Evolutionary conservation across 2,329 filamentous ascomycete genomes (phyloP), one percentile per base, ranked within the genome.

Genomic region (Fusarium subglutinans): DNA sequence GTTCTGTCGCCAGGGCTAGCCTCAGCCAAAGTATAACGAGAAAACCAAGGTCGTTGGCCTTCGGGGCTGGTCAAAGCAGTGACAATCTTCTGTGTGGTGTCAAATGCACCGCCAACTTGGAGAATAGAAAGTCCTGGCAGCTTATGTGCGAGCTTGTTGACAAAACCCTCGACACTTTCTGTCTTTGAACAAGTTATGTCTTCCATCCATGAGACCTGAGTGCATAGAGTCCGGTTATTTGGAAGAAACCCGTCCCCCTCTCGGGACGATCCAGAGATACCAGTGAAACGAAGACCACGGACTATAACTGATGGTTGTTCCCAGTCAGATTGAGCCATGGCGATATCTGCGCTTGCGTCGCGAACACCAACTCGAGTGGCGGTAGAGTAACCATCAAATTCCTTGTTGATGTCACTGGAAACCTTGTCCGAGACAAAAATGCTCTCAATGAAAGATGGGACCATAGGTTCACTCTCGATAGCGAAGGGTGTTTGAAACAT

Each of bases 401-500:
- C 74, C 6, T 73, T 73, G 3, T 81, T 81, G 6, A 79, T 71
- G 2, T 79, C 77, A 8, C 76, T 72, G 3, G 82, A 81, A 7
- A 85, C 76, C 5, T 79, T 70, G 2, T 83, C 82, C 2, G 86
- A 84, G n/a, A 89, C 78, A 56, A 84, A 87, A 9, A 89, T 76
- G 41, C 82, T 85, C 9, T 82, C 79, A 47, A 88, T 82, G 24
- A 79, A 83, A 1, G 84, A 85, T 0, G 87, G 87, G 1, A 89
- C 84, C 86, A 88, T 89, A 6, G 86, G 82, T 15, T 80, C 79
- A 7, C 81, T 80, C 9, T 84, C 81, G 6, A 88, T 80, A 11
- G 83, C 82, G 57, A 90, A 85, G 2, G 87, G 81, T 1, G 84
- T 84, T 62, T 91, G 89, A 30, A 91, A 85, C 78, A 90, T 85